Base-by-base conservation (phyloP, 2,329 filamentous ascomycete genomes). In the Hymenoscyphus albidus region DNA sequence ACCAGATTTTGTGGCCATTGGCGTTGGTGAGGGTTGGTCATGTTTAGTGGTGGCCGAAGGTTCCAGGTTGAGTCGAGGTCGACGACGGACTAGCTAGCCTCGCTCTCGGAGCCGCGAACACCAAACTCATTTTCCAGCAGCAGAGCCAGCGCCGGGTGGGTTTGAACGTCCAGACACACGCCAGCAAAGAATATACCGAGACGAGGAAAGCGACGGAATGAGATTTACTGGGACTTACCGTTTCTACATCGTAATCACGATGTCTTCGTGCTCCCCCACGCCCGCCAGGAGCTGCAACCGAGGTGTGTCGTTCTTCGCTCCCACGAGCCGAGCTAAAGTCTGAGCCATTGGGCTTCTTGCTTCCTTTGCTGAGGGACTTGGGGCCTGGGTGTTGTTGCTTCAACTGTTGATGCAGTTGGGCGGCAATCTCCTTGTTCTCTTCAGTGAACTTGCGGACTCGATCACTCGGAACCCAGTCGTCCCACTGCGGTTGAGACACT, bases 401-500 rank as follows among this genome's bases (percentile, higher is more conserved):
- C 78, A 87, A 83, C 76, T 92, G 88, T 64, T 87, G 84, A 71
- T 88, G 84, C 38, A 93, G 82, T 76, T 90, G 88, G 63, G 82
- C 82, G 27, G 94, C 93, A 44, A 99, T 85, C 75, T 96, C 92
- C 75, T 92, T 91, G 79, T 98, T 97, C 79, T 98, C 95, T 64
- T 96, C 92, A 61, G 89, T 97, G 76, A 94, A 90, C 80, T 97
- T 97, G 75, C 93, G 89, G 67, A 99, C 89, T 70, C 95, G 91
- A 77, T 98, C 94, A 78, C 93, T 88, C 27, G 91, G 87, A 56
- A 98, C 95, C 94, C 94, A 98, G 80, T 99, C 95, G 80, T 99
- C 95, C 95, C 95, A 99, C 68, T 88, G 91, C 74, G 69, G 62
- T 44, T 58, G 27, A 51, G 51, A 59, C 62, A 70, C 64, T 58